These are phyloP conservation scores for Saccharomycopsis olivae DNA, from an alignment of 805 yeast genomes.

Conservation along the genomic window DNA sequence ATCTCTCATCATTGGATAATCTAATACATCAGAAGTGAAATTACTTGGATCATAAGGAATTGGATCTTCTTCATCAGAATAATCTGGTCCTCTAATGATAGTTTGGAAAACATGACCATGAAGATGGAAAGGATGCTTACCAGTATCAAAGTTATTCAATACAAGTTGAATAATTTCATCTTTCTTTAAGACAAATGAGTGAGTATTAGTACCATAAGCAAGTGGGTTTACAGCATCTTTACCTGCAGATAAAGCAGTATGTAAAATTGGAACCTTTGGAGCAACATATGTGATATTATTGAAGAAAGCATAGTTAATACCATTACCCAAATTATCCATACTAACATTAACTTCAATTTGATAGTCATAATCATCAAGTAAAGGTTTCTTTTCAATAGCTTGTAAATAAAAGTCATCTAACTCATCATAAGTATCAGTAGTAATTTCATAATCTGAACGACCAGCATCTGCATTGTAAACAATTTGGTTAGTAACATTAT, in stretches of 20 bases:
- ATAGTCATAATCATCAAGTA: slow-evolving; percentile 58
- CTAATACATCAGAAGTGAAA: slow-evolving; percentile 44
- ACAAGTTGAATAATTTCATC: slow-evolving; percentile 63
- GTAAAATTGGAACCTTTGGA: slow-evolving; percentile 81
- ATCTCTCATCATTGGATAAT: slow-evolving; percentile 79
- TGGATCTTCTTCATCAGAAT: slow-evolving; percentile 40
- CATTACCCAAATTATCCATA: slow-evolving; percentile 80
- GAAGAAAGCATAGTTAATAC: slow-evolving; percentile 94
- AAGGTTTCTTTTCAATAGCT: slow-evolving; percentile 48
- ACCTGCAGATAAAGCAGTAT: slow-evolving; percentile 69
- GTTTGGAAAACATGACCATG: slow-evolving; percentile 87
- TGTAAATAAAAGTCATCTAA: slow-evolving; percentile 71
- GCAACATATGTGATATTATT: slow-evolving; percentile 68
- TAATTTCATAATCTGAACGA: slow-evolving; percentile 29
- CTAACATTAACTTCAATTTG: slow-evolving; percentile 58
- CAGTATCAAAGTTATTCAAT: slow-evolving; percentile 78
- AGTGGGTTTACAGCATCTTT: slow-evolving; percentile 39
- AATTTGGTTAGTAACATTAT: slow-evolving; percentile 70
- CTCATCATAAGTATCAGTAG: slow-evolving; percentile 30
- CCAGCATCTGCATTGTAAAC: slow-evolving; percentile 41
- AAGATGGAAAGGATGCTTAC: slow-evolving; percentile 94
- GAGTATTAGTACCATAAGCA: slow-evolving; percentile 71
- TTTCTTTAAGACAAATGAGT: slow-evolving; percentile 53
- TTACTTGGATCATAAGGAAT: slow-evolving; percentile 44
- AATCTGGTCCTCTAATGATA: slow-evolving; percentile 56